Evolutionary conservation across 2,329 filamentous ascomycete genomes (phyloP).

Genomic region (Cadophora malorum): DNA sequence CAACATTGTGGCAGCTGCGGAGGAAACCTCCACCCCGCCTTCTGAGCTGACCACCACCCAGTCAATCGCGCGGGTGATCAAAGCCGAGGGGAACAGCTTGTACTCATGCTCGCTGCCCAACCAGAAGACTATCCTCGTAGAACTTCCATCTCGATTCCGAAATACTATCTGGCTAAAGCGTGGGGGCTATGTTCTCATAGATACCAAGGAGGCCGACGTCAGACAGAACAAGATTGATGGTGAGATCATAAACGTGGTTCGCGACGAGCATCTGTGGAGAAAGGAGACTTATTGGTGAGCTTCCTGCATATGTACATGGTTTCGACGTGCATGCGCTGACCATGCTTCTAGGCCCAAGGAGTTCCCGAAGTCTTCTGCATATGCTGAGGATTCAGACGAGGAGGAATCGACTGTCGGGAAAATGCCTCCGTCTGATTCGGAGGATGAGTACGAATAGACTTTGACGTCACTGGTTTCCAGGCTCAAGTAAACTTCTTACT

Average conservation of each 20-base stretch:
- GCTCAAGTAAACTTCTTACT: constrained; percentile 39
- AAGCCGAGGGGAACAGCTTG: constrained; percentile 86
- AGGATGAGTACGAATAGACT: constrained; percentile 57
- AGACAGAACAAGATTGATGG: constrained; percentile 80
- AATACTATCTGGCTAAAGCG: constrained; percentile 94
- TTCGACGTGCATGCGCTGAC: background rate
- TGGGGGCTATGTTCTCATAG: constrained; percentile 84
- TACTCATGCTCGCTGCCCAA: constrained; percentile 79
- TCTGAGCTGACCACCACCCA: constrained; percentile 65
- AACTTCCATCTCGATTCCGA: constrained; percentile 84
- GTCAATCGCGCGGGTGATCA: constrained; percentile 77
- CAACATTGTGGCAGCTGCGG: constrained; percentile 76
- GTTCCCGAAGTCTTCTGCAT: constrained; percentile 70
- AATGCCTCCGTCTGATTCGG: constrained; percentile 83
- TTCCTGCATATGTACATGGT: background rate
- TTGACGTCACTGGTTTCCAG: background rate
- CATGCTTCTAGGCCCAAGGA: constrained; percentile 68
- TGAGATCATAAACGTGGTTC: constrained; percentile 91
- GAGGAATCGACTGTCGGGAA: constrained; percentile 83
- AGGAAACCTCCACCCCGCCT: constrained; percentile 69
- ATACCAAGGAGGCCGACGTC: constrained; percentile 69
- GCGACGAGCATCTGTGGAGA: constrained; percentile 90
- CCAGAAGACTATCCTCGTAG: constrained; percentile 71
- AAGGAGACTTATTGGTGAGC: constrained; percentile 84
- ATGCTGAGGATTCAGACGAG: constrained; percentile 70